A percentile compares a stretch with the other conserved stretches of the same genome.
Conservation (phyloP, 495 filamentous ascomycete species). For the Aspergillus leporis region DNA sequence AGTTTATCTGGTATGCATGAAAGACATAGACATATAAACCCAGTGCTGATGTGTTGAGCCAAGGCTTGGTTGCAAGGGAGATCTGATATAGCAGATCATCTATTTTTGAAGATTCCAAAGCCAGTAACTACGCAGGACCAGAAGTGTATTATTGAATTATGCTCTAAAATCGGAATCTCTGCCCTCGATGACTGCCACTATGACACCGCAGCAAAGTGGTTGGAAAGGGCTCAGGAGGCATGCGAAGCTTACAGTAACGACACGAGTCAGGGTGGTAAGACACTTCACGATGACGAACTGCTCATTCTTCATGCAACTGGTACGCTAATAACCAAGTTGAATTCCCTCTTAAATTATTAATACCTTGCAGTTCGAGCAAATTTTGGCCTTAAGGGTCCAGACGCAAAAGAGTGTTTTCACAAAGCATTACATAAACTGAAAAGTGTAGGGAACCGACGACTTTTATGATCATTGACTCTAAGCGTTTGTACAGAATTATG, state of each 20-base stretch:
- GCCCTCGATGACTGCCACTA: slow-evolving; percentile 54
- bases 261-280: slow-evolving; percentile 50
- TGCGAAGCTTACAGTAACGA: slow-evolving; percentile 58
- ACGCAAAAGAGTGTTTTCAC: slow-evolving; percentile 8
- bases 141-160: slow-evolving; percentile 61
- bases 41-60: background rate
- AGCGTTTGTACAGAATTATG: slow-evolving; percentile 46
- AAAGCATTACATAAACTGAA: slow-evolving; percentile 17
- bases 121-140: slow-evolving; percentile 45
- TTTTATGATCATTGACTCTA: background rate
- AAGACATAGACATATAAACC: background rate
- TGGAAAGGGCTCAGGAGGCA: slow-evolving; percentile 65
- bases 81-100: slow-evolving; percentile 73
- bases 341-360: slow-evolving; percentile 2
- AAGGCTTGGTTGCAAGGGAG: slow-evolving; percentile 73
- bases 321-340: slow-evolving; percentile 5
- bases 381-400: slow-evolving; percentile 10
- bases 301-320: slow-evolving; percentile 57
- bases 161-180: slow-evolving; percentile 71
- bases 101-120: slow-evolving; percentile 61
- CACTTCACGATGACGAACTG: slow-evolving; percentile 56
- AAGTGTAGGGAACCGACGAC: slow-evolving; percentile 21
- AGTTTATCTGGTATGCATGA: slow-evolving; percentile 60
- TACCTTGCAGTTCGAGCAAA: slow-evolving; percentile 24
- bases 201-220: slow-evolving; percentile 64